Percentiles rank a stretch among this genome's conserved stretches.
Conservation (phyloP, 2,329 filamentous ascomycete genomes). For the Penicillium sclerotiorum region DNA sequence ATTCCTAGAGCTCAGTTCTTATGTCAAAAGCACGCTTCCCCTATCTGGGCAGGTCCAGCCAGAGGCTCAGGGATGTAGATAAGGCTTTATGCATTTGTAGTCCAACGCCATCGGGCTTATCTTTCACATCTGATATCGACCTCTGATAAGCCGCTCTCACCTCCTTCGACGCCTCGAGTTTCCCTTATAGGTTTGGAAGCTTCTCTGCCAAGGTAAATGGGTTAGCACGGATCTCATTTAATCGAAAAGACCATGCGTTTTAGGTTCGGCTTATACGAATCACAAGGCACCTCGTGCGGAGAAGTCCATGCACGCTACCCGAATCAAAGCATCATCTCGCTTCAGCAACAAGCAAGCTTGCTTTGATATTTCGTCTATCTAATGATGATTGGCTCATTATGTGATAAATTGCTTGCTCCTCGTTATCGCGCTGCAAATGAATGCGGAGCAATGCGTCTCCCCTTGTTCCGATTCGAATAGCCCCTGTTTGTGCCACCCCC, state of each 20-base stretch:
- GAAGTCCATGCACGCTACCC: slow-evolving; percentile 7
- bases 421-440: too few species aligned
- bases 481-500: slow-evolving; percentile 1
- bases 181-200: slow-evolving; percentile 27
- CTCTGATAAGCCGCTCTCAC: slow-evolving; percentile 17
- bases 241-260: slow-evolving; percentile 11
- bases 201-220: slow-evolving; percentile 19
- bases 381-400: too few species aligned
- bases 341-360: neutral
- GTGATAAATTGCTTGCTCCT: too few species aligned
- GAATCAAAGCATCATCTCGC: neutral
- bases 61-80: slow-evolving; percentile 10
- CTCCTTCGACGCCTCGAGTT: slow-evolving; percentile 33
- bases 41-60: slow-evolving; percentile 29
- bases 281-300: slow-evolving; percentile 16
- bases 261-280: slow-evolving; percentile 18
- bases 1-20: neutral
- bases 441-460: too few species aligned
- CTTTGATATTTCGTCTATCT: neutral
- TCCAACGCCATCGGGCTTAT: slow-evolving; percentile 13
- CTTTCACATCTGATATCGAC: slow-evolving; percentile 10
- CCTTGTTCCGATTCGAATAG: neutral
- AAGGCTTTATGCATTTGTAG: slow-evolving; percentile 10
- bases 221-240: slow-evolving; percentile 14
- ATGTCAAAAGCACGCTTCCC: slow-evolving; percentile 4